These are phyloP conservation scores for Globisporangium spiculum DNA, from an alignment of 352 stramenopile genomes.

Conservation along the genomic window DNA sequence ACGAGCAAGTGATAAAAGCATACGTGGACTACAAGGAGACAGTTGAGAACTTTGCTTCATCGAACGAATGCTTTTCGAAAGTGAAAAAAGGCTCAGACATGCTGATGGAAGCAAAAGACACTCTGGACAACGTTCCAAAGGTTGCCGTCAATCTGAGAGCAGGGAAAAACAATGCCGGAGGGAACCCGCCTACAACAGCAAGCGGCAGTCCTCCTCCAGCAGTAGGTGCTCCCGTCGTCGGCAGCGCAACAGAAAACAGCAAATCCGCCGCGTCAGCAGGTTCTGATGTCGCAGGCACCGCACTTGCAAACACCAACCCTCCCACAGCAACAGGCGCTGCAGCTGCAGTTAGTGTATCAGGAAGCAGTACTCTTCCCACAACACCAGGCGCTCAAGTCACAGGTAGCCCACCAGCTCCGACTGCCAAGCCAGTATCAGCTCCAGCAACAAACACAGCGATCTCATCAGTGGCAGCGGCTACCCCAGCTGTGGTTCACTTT, in stretches of 20 bases:
- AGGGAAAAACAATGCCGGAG: background rate
- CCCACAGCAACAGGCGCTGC: background rate
- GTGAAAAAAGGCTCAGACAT: slow-evolving; percentile 18
- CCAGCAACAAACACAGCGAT: background rate
- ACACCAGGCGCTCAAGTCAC: background rate
- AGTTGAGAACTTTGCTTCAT: slow-evolving; percentile 26
- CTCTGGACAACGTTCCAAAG: slow-evolving; percentile 10
- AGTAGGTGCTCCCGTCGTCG: background rate
- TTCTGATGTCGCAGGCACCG: no score
- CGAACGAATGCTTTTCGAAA: slow-evolving; percentile 24
- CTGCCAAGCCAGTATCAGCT: background rate
- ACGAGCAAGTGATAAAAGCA: slow-evolving; percentile 47
- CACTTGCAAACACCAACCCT: background rate
- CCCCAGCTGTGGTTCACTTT: background rate
- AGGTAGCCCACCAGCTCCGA: background rate
- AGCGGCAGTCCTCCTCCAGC: background rate
- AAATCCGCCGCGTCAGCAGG: background rate
- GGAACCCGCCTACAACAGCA: background rate
- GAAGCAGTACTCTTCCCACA: background rate
- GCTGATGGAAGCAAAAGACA: slow-evolving; percentile 14
- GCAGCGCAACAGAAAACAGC: background rate
- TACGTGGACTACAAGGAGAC: slow-evolving; percentile 53
- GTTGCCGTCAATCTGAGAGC: slow-evolving; percentile 18
- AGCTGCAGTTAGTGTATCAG: background rate
- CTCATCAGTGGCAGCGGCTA: no score